phyloP scores from a whole-genome alignment of 257 asterid genomes.

The Lithospermum erythrorhizon region DNA sequence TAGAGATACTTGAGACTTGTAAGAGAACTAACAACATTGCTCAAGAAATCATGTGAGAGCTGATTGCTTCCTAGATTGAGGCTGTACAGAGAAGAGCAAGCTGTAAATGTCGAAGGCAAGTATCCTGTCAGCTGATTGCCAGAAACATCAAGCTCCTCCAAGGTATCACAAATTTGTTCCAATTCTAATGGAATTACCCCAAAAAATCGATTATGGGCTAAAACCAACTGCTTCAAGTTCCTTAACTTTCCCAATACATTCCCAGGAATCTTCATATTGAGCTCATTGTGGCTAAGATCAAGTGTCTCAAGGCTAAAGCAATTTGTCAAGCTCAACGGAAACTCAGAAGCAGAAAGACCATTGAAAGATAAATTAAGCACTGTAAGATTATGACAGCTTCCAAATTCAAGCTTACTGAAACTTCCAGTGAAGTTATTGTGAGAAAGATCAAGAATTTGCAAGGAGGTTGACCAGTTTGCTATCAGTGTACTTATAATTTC shows the following conservation, averaged over 20 bases:
- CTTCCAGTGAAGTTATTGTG: conserved; percentile 50
- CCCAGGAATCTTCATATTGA: conserved; percentile 48
- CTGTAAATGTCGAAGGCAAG: conserved; percentile 42
- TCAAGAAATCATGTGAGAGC: conserved; percentile 66
- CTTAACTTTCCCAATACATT: conserved; percentile 34
- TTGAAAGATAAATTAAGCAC: conserved; percentile 50
- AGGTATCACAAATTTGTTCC: conserved; percentile 37
- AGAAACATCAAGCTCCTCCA: conserved; percentile 79
- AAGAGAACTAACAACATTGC: conserved; percentile 54
- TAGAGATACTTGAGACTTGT: conserved; percentile 38
- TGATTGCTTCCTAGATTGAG: conserved; percentile 65
- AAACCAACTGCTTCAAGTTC: conserved; percentile 35
- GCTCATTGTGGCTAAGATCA: conserved; percentile 45
- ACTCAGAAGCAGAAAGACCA: conserved; percentile 40
- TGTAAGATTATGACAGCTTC: conserved; percentile 41
- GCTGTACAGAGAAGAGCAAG: conserved; percentile 44
- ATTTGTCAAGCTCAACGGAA: conserved; percentile 39
- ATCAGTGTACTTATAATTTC: conserved; percentile 31
- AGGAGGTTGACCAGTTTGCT: conserved; percentile 13
- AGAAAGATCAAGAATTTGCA: conserved; percentile 50
- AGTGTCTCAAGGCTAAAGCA: conserved; percentile 47
- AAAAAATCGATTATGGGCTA: conserved; percentile 43
- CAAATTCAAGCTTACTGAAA: conserved; percentile 33
- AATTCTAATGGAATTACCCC: conserved; percentile 63
- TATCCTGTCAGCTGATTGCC: conserved; percentile 47